Percentiles rank a stretch among this genome's conserved stretches.
These are phyloP conservation scores for Alliaria petiolata DNA, from an alignment of 345 rosid species.

Conservation along the genomic window DNA sequence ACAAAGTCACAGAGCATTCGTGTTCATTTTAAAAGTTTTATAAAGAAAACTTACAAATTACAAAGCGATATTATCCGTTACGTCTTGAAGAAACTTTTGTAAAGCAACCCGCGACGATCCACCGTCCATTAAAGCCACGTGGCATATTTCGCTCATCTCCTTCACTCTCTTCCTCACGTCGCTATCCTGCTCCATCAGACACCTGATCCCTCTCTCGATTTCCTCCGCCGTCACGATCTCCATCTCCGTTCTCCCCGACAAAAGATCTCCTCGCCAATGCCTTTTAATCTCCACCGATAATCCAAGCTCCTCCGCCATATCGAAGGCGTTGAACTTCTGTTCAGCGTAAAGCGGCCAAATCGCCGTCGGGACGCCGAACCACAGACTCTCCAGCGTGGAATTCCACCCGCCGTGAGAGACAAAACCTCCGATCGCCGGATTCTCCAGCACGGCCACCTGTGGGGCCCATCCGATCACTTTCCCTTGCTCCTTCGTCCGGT, in stretches of 20 bases:
- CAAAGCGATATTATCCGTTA: too few species aligned
- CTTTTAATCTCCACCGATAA: constrained; percentile 39
- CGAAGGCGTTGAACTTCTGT: constrained; percentile 58
- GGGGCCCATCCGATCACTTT: constrained; percentile 56
- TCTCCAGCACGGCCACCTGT: constrained; percentile 37
- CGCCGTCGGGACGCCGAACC: constrained; percentile 51
- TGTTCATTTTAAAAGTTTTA: neutral
- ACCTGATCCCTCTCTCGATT: constrained; percentile 33
- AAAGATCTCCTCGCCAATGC: constrained; percentile 22
- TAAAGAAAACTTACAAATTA: too few species aligned
- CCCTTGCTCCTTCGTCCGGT: constrained; percentile 34
- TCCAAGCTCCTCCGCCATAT: constrained; percentile 39
- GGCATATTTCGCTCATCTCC: constrained; percentile 27
- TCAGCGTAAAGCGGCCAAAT: constrained; percentile 52
- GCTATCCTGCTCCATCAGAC: constrained; percentile 34
- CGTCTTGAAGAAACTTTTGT: constrained; percentile 28
- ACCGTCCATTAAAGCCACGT: constrained; percentile 30
- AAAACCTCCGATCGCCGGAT: constrained; percentile 44
- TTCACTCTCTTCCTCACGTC: constrained; percentile 34
- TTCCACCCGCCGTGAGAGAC: constrained; percentile 66
- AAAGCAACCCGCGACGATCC: constrained; percentile 35
- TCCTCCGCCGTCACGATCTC: constrained; percentile 24
- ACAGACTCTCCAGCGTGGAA: constrained; percentile 48
- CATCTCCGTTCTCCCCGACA: neutral
- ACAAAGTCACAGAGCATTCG: neutral